A percentile compares a stretch with the other conserved stretches of the same genome.
These are phyloP conservation scores for Leishmania martiniquensis DNA, from an alignment of 208 protist species.

Conservation along the genomic window DNA sequence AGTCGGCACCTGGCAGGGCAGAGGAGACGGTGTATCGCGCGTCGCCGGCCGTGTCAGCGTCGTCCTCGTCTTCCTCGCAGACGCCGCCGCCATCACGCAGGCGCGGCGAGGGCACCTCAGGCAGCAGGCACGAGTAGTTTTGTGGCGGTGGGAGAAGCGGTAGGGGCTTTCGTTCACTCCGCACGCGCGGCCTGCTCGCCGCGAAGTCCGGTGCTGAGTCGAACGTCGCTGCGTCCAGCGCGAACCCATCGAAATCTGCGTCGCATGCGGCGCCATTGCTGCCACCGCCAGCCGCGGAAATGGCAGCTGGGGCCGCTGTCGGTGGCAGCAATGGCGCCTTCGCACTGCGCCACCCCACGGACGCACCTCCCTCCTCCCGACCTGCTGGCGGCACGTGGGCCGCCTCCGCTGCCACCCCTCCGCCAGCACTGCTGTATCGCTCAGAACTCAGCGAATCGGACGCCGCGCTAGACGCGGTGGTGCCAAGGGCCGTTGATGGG, in stretches of 20 bases:
- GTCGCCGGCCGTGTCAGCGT: background rate
- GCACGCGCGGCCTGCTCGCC: background rate
- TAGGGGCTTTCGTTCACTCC: slow-evolving; percentile 7
- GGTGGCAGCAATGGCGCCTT: too few relatives aligned
- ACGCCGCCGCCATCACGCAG: background rate
- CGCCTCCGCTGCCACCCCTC: background rate
- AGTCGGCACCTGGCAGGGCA: background rate
- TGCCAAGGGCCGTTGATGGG: background rate
- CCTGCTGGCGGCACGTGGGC: background rate
- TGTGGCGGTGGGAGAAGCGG: slow-evolving; percentile 11
- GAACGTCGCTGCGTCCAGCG: background rate
- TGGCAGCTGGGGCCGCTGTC: too few relatives aligned
- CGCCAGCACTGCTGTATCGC: background rate
- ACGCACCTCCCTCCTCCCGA: background rate
- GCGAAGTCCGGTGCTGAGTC: background rate
- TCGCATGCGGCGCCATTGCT: background rate
- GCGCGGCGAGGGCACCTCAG: slow-evolving; percentile 10
- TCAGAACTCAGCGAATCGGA: background rate
- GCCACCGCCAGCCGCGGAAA: background rate
- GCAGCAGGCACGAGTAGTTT: slow-evolving; percentile 20
- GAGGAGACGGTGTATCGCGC: background rate
- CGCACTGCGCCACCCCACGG: background rate
- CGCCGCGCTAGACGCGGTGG: background rate
- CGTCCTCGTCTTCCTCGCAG: slow-evolving; percentile 3
- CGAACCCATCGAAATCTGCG: background rate